Evolutionary conservation across 2,329 filamentous ascomycete genomes (phyloP).

Genomic region (Penicillium concentricum): DNA sequence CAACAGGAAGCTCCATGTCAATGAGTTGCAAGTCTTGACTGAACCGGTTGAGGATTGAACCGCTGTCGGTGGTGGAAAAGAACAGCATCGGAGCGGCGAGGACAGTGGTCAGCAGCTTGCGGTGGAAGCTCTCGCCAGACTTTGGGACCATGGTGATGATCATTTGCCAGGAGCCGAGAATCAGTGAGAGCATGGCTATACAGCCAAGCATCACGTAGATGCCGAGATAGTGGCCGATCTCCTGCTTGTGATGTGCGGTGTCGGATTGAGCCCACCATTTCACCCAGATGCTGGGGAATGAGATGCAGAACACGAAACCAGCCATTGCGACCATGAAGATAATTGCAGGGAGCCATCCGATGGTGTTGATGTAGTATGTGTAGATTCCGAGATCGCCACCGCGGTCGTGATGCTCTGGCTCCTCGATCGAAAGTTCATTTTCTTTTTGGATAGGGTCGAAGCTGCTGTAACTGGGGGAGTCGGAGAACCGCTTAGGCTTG

Average conservation of each 20-base stretch:
- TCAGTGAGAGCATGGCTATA: conserved; percentile 37
- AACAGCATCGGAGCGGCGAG: conserved; percentile 46
- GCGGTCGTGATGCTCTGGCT: conserved; percentile 30
- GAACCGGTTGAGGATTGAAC: conserved; percentile 44
- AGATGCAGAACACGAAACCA: conserved; percentile 42
- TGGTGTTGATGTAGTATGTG: conserved; percentile 39
- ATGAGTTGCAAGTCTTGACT: conserved; percentile 47
- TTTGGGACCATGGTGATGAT: conserved; percentile 55
- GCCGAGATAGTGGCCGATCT: conserved; percentile 39
- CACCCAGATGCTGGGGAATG: conserved; percentile 45
- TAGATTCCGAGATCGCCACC: conserved; percentile 47
- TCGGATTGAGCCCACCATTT: conserved; percentile 44
- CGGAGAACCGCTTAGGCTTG: conserved; percentile 21
- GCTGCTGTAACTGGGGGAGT: conserved; percentile 19
- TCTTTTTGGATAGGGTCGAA: conserved; percentile 19
- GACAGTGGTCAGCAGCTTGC: conserved; percentile 49
- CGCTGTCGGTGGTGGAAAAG: conserved; percentile 44
- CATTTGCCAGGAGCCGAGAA: conserved; percentile 46
- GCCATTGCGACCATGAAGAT: conserved; percentile 40
- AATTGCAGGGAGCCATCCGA: conserved; percentile 37
- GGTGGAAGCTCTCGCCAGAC: conserved; percentile 53
- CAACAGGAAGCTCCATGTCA: conserved; percentile 45
- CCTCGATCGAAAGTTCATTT: conserved; percentile 20
- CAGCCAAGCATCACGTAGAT: conserved; percentile 42
- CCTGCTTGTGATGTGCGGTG: conserved; percentile 32